Evolutionary conservation across 2,329 filamentous ascomycete genomes (phyloP), one percentile per base, ranked within the genome.

Genomic region (Pyrenophora tritici-repentis): DNA sequence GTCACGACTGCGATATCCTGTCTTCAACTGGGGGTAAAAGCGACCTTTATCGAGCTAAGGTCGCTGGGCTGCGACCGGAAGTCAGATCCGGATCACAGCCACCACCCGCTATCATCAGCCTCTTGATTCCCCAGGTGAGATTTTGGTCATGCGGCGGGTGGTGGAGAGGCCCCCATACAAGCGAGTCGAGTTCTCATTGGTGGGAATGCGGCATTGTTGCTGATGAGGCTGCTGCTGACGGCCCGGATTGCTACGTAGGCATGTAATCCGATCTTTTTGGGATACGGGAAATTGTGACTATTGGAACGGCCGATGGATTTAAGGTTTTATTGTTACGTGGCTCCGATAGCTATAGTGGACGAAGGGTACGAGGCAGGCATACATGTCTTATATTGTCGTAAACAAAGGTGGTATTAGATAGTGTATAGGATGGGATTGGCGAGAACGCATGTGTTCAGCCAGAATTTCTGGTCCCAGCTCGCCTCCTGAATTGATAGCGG

Each of bases 191-290:
- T 22, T 10, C 16, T 26, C 13, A 58, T 58, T 58, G 55, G 55
- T 38, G 41, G 47, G 39, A 47, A 37, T 48, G 39, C 34, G 42
- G 33, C 20, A 13, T 35, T 13, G 17, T 14, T 14, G 42, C 17
- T 13, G 44, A 36, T 33, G 37, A 35, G 37, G 37, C 37, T 42
- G 13, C 18, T 49, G 56, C 49, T 58, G 46, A 53, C 49, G 49
- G 46, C n/a, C 46, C 26, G 36, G 36, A 26, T 48, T 46, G 39
- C 46, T 55, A 40, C 29, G 44, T 32, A 34, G 49, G 39, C 16
- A 46, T 36, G 13, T 10, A n/a, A 29, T 38, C 36, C 24, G 38
- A 33, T 34, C 35, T 38, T 32, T 18, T 18, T 33, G 29, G 45
- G 16, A 43, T 42, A 12, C 31, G 34, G 34, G 41, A 24, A 16